Base-by-base conservation (phyloP, 1,284 basidiomycete species). In the Heimioporus retisporus region DNA sequence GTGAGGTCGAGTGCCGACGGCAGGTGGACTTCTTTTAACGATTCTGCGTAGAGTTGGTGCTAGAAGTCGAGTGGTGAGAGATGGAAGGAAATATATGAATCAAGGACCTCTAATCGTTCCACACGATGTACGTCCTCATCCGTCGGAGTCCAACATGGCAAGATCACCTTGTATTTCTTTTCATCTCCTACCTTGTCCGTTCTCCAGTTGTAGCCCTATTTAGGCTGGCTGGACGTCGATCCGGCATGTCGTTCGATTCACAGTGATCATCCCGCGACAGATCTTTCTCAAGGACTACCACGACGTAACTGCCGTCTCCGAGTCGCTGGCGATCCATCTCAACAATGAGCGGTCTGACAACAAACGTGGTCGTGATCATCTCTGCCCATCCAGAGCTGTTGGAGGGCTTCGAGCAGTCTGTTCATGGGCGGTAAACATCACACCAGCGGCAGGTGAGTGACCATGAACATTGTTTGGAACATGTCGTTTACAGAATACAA, bases 321-420 rank as follows among this genome's bases (percentile, higher is more conserved):
- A n/a, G n/a, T n/a, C 95, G 73, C 81, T 96, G 21, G 93, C 93
- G 1, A 75, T 92, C 4, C 88, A 94, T 71, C 83, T 84, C 18
- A 82, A 85, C 2, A 84, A 89, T 65, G 1, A 90, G 86, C 11
- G 95, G 94, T 0, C 91, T 94, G 6, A 88, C 94, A 87, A 96
- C 94, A 23, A 96, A 96, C 28, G 28, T 28, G 28, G 28, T 5
- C 28, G 28, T 28, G 28, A 28, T 28, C 28, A 28, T 28, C 28
- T 28, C 28, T 28, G 3, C 28, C 28, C 28, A 3, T 28, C 28
- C 28, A 3, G 5, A 28, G 28, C 28, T 28, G 5, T 28, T 28
- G 28, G 28, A 28, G 3, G 28, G 28, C 28, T 3, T 28, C 28
- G 28, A 28, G 28, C 28, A 28, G 28, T 28, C 28, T 28, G 28